These are phyloP conservation scores for Boletus fagicola DNA, from an alignment of 768 basidiomycete genomes.

Conservation along the genomic window DNA sequence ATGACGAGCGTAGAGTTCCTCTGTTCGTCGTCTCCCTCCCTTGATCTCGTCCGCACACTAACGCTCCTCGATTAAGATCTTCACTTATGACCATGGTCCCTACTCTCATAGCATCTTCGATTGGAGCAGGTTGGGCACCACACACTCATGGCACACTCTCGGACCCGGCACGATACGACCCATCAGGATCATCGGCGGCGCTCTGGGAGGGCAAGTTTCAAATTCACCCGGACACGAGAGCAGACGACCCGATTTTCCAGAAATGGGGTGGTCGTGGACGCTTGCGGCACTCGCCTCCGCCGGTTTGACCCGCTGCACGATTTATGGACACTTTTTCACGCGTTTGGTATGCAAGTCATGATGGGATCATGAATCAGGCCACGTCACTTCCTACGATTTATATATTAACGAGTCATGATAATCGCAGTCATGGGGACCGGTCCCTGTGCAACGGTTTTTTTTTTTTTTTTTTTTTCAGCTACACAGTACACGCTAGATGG, in stretches of 20 bases:
- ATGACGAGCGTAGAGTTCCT: conserved; percentile 44
- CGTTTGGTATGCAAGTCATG: conserved; percentile 1
- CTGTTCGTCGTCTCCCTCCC: conserved; percentile 43
- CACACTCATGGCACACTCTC: conserved; percentile 57
- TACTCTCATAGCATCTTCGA: conserved; percentile 66
- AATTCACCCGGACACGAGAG: conserved; percentile 81
- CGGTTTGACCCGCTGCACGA: conserved; percentile 15
- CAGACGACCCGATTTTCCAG: conserved; percentile 52
- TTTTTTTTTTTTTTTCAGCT: background rate
- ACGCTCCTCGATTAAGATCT: conserved; percentile 47
- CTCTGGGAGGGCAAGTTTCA: conserved; percentile 85
- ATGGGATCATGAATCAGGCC: conserved; percentile 3
- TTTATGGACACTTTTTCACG: background rate
- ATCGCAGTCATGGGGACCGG: conserved; percentile 10
- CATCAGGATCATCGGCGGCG: conserved; percentile 77
- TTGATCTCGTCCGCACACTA: conserved; percentile 9
- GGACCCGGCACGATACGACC: conserved; percentile 74
- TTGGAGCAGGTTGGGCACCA: conserved; percentile 65
- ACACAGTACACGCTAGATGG: background rate
- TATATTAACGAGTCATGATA: conserved; percentile 13
- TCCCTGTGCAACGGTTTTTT: conserved; percentile 10
- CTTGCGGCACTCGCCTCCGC: conserved; percentile 13
- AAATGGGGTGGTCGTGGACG: conserved; percentile 30
- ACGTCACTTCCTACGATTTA: conserved; percentile 6
- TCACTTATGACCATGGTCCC: conserved; percentile 77